phyloP scores from a whole-genome alignment of 306 rosid genomes.

The Vicia villosa region DNA sequence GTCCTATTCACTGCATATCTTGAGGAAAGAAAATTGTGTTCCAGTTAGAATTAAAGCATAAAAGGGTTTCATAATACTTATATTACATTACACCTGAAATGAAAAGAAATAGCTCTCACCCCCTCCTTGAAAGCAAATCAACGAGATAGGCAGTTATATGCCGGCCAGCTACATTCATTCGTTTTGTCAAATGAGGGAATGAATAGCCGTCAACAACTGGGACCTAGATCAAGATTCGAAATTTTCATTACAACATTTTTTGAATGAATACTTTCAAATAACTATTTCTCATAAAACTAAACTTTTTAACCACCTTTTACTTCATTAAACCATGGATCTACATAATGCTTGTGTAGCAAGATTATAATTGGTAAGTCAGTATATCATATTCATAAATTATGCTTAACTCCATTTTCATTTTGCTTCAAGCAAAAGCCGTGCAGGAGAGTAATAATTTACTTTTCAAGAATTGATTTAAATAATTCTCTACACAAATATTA shows the following conservation, averaged over 20 bases:
- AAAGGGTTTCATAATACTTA: constrained; percentile 31
- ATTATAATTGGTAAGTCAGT: background rate
- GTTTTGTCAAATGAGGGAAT: constrained; percentile 95
- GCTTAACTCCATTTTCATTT: background rate
- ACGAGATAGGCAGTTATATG: constrained; percentile 98
- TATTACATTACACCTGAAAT: constrained; percentile 30
- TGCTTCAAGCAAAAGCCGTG: constrained; percentile 17
- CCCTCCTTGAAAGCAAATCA: constrained; percentile 96
- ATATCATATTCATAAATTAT: background rate
- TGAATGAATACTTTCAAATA: constrained; percentile 19
- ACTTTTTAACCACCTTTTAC: constrained; percentile 16
- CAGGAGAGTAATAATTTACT: constrained; percentile 15
- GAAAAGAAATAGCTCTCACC: constrained; percentile 60
- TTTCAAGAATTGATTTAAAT: constrained; percentile 22
- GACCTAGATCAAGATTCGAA: constrained; percentile 59
- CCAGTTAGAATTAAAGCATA: constrained; percentile 35
- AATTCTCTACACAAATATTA: constrained; percentile 14
- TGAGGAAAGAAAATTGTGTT: constrained; percentile 42
- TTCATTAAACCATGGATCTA: constrained; percentile 28
- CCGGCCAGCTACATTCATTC: constrained; percentile 99
- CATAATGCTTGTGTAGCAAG: background rate
- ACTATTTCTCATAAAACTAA: background rate
- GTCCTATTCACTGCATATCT: constrained; percentile 93
- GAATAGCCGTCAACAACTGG: constrained; percentile 99
- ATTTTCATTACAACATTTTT: constrained; percentile 28